Conservation (phyloP, 441 rosid genomes). For the Populus tomentosa region DNA sequence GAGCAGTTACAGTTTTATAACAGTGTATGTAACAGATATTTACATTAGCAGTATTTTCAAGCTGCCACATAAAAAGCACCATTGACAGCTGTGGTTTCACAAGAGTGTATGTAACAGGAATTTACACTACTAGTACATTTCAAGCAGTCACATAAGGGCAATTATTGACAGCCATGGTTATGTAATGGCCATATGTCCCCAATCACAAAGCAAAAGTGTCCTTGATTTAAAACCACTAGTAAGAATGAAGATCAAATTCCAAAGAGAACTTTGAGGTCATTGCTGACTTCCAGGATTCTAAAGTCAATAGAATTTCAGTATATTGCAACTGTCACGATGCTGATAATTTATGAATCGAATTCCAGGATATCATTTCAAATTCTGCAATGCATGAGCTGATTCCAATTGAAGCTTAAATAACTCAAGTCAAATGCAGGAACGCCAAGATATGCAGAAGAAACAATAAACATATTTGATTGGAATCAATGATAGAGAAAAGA, state of each 20-base stretch:
- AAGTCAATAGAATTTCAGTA: neutral
- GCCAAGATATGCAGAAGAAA: neutral
- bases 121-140: neutral
- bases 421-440: neutral
- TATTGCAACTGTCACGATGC: neutral
- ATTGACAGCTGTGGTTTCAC: neutral
- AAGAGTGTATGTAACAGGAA: neutral
- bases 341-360: neutral
- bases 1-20: neutral
- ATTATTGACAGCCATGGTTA: neutral
- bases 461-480: neutral
- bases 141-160: neutral
- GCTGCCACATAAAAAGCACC: neutral
- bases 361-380: conserved; percentile 1
- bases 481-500: conserved; percentile 3
- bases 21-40: neutral
- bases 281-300: neutral
- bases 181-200: neutral
- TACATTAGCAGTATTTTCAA: neutral
- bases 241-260: neutral
- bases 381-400: neutral
- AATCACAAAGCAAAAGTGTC: neutral
- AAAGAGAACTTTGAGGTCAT: neutral
- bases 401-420: neutral
- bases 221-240: neutral